A percentile compares a stretch with the other conserved stretches of the same genome.
Evolutionary conservation across 257 asterid genomes (phyloP).

Genomic region (Salvia rosmarinus): DNA sequence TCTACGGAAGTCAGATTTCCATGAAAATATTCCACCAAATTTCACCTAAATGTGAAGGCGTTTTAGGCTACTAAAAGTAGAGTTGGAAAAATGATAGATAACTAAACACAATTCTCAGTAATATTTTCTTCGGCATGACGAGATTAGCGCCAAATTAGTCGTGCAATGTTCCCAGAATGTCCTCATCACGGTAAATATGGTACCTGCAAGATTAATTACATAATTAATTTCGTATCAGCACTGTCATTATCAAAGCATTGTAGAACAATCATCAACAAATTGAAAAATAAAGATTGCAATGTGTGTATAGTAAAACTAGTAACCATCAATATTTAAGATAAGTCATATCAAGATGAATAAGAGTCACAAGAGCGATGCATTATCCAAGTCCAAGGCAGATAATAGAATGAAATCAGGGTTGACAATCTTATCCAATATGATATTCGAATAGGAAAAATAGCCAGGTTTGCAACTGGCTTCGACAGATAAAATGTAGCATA

Average conservation of each 20-base stretch:
- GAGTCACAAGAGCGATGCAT: not conserved
- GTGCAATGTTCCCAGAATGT: conserved; percentile 60
- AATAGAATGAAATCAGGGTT: too few relatives aligned
- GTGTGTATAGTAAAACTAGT: not conserved
- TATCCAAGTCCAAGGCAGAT: not conserved
- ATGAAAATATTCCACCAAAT: conserved; percentile 17
- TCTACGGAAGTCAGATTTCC: not conserved
- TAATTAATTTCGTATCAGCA: not conserved
- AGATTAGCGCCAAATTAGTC: conserved; percentile 30
- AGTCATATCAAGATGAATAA: not conserved
- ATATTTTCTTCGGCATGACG: conserved; percentile 26
- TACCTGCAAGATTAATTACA: conserved; percentile 45
- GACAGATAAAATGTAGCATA: not conserved
- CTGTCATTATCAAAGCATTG: not conserved
- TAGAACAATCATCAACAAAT: not conserved
- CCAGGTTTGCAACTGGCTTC: not conserved
- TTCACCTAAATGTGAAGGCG: not conserved
- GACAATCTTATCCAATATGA: too few relatives aligned
- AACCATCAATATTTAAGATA: not conserved
- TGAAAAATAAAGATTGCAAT: not conserved
- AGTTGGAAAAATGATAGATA: conserved; percentile 7
- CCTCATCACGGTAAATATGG: conserved; percentile 62
- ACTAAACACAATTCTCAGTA: conserved; percentile 12
- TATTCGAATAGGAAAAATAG: too few relatives aligned
- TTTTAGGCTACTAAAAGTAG: conserved; percentile 11